These are phyloP conservation scores for Zelonia costaricensis DNA, from an alignment of 208 protist genomes.

Conservation along the genomic window DNA sequence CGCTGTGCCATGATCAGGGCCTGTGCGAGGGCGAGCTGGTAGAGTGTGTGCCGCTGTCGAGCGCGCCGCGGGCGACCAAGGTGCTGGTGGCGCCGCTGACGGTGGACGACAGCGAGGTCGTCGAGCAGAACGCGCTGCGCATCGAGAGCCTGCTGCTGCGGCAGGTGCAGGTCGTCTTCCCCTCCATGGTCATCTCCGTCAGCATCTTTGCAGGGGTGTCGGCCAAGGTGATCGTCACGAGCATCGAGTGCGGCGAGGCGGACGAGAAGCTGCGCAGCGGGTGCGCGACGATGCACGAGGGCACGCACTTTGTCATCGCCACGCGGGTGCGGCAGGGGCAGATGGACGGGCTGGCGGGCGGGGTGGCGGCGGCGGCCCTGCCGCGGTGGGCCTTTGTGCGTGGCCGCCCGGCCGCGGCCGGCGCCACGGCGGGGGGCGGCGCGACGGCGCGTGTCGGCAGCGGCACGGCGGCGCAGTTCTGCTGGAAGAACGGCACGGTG, in stretches of 20 bases:
- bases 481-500: conserved; percentile 49
- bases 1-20: conserved; percentile 54
- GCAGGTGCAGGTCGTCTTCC: conserved; percentile 87
- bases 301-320: conserved; percentile 84
- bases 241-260: conserved; percentile 55
- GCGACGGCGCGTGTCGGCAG: conserved; percentile 1
- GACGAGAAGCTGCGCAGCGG: conserved; percentile 35
- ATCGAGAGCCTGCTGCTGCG: conserved; percentile 84
- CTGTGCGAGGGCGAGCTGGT: conserved; percentile 59
- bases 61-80: conserved; percentile 46
- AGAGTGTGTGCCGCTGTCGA: conserved; percentile 49
- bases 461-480: conserved; percentile 37
- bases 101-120: conserved; percentile 92
- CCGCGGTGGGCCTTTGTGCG: conserved; percentile 68
- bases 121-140: conserved; percentile 85
- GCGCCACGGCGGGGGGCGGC: neutral
- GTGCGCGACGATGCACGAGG: conserved; percentile 80
- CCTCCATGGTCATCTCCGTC: conserved; percentile 73
- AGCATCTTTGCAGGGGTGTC: conserved; percentile 61
- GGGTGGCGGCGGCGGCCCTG: neutral
- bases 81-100: conserved; percentile 82
- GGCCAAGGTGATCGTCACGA: conserved; percentile 64
- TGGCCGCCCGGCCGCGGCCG: conserved; percentile 9
- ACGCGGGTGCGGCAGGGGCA: conserved; percentile 51
- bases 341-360: conserved; percentile 4